Evolutionary conservation across 352 stramenopile species (phyloP).

Genomic region (Phytophthora pinifolia): DNA sequence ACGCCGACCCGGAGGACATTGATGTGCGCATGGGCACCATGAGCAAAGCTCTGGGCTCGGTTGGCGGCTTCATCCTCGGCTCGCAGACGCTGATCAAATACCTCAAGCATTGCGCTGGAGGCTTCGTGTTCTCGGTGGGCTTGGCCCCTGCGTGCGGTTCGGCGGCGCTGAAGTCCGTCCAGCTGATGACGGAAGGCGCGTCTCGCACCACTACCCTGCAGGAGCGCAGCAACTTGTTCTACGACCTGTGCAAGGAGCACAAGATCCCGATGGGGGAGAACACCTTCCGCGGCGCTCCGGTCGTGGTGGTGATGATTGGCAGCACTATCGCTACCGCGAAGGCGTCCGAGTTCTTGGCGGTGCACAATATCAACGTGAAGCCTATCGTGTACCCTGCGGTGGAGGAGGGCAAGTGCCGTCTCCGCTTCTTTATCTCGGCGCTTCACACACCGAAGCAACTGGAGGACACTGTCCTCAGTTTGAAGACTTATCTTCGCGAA

Average conservation of each 20-base stretch:
- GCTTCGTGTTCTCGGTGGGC: constrained; percentile 81
- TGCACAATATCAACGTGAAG: constrained; percentile 76
- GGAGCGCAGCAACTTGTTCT: constrained; percentile 73
- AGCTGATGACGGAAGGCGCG: constrained; percentile 62
- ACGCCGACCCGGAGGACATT: constrained; percentile 44
- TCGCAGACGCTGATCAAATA: constrained; percentile 54
- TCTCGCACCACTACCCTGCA: constrained; percentile 66
- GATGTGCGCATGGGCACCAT: constrained; percentile 75
- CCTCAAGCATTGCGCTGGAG: constrained; percentile 64
- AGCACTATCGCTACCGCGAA: constrained; percentile 78
- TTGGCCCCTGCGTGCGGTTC: constrained; percentile 67
- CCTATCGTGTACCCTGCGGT: constrained; percentile 86
- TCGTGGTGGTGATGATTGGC: constrained; percentile 80
- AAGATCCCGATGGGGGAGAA: constrained; percentile 59
- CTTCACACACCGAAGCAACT: constrained; percentile 73
- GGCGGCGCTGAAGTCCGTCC: constrained; percentile 66
- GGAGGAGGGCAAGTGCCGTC: constrained; percentile 78
- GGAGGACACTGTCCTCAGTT: constrained; percentile 46
- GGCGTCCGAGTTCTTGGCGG: constrained; percentile 60
- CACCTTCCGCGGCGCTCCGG: constrained; percentile 68
- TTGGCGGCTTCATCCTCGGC: constrained; percentile 66
- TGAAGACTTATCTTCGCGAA: constrained; percentile 40
- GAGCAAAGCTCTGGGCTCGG: constrained; percentile 70
- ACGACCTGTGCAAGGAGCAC: constrained; percentile 66
- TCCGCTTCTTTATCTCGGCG: constrained; percentile 87